phyloP scores from a whole-genome alignment of 2,329 filamentous ascomycete genomes.

The Verticillium nubilum region DNA sequence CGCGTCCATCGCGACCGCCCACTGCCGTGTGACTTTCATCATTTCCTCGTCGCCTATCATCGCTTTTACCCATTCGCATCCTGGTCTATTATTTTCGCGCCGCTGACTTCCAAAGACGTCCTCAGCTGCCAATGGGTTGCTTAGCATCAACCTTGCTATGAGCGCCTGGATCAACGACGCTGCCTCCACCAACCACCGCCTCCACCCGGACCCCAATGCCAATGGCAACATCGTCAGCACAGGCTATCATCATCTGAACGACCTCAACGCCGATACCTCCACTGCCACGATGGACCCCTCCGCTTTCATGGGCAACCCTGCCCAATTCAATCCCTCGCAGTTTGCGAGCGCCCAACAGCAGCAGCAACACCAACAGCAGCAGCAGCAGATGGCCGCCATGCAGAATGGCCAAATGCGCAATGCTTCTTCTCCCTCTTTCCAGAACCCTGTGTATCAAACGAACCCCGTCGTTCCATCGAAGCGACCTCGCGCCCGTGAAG shows the following conservation, averaged over 20 bases:
- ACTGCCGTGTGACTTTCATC: background rate
- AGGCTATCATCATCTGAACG: constrained; percentile 60
- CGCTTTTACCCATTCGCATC: constrained; percentile 35
- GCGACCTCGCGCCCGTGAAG: constrained; percentile 73
- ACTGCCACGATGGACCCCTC: constrained; percentile 61
- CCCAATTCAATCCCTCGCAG: constrained; percentile 54
- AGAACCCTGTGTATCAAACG: constrained; percentile 75
- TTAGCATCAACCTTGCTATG: constrained; percentile 51
- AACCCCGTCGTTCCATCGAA: constrained; percentile 88
- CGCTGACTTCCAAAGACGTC: constrained; percentile 39
- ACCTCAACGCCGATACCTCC: constrained; percentile 46
- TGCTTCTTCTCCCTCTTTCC: constrained; percentile 72
- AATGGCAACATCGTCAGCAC: constrained; percentile 70
- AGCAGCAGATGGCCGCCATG: constrained; percentile 55
- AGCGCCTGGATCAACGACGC: constrained; percentile 70
- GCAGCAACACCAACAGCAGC: constrained; percentile 16
- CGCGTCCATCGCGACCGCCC: background rate
- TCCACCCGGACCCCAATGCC: constrained; percentile 27
- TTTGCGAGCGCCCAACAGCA: constrained; percentile 46
- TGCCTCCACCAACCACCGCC: constrained; percentile 62
- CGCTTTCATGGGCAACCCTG: constrained; percentile 54
- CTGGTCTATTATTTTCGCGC: constrained; percentile 31
- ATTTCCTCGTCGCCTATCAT: background rate
- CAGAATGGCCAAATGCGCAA: constrained; percentile 83
- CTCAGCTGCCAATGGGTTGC: constrained; percentile 41